Evolutionary conservation across 1,284 basidiomycete genomes (phyloP), one percentile per base, ranked within the genome.

Genomic region (Sporisorium exsertum): DNA sequence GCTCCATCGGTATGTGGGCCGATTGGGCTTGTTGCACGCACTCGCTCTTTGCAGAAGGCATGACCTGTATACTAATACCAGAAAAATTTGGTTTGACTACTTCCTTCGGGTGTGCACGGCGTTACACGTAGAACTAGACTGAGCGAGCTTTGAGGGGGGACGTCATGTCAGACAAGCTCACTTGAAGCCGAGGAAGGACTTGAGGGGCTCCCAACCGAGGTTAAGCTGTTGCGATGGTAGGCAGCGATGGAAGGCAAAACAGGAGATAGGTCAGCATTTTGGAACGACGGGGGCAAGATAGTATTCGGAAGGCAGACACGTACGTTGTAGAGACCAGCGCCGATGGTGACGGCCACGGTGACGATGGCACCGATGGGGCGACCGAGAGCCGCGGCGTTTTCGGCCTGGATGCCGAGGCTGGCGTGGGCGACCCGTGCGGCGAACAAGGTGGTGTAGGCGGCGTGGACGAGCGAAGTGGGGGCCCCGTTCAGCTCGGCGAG

Each of bases 401-500:
- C 64, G 45, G 40, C 51, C 35, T 60, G 58, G 66, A 85, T 72
- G 45, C 81, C 83, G 20, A 83, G 12, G 47, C 45, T 71, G 46
- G 63, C 69, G 65, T 84, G 80, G 22, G 77, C 66, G 43, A 85
- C 80, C 42, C 84, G 81, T n/a, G 72, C 67, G n/a, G 65, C 61
- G 46, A 85, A 83, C 35, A 85, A 77, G 27, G 82, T 73, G 13
- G 79, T 62, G 80, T 81, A 85, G 40, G 78, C 82, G 35, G 75
- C 79, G 64, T 85, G 84, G 50, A 84, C 82, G 57, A 81, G 78
- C 45, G 71, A 73, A 37, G 84, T 84, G 35, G 84, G 84, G 27
- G 84, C 84, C 60, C 84, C 84, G 77, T 85, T 85, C 53, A 84
- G 79, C 74, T 85, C 83, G 42, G 84, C 82, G 52, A 85, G 78